Base-by-base conservation (phyloP, 768 basidiomycete species). In the Grammothele lineata region DNA sequence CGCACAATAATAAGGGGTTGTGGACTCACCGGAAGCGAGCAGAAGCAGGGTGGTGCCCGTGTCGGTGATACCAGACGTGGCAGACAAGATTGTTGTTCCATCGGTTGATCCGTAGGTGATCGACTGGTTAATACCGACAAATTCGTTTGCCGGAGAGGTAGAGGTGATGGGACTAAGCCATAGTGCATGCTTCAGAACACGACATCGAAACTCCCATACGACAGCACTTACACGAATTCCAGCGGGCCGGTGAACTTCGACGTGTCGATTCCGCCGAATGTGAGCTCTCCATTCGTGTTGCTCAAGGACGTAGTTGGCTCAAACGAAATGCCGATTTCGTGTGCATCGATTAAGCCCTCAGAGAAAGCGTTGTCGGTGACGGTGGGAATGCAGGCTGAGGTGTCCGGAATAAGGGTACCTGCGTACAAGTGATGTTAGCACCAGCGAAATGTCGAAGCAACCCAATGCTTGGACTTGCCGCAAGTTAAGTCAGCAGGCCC, bases 401-500 rank as follows among this genome's bases (percentile, higher is more conserved):
- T 74, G 26, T 63, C 14, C 0, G 83, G 40, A 12, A 41, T 5
- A 15, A 41, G 40, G 14, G 40, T 41, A 1, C 26, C 40, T 41
- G 24, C 15, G 5, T 11, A 1, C 6, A 32, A n/a, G n/a, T 1
- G 26, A n/a, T 10, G 5, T 15, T 7, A 24, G 26, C 7, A 15
- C 7, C 5, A n/a, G 11, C 5, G 4, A 11, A 17, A 10, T 7
- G 21, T 2, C 17, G 11, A 9, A 14, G 26, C 25, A 2, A 26
- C 24, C 5, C 17, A 1, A 6, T 17, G 4, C 3, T n/a, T 4
- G 3, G 5, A 19, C 26, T 5, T 11, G 32, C 40, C 40, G 18
- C 26, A 34, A 1, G 42, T 85, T 36, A 86, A 67, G 47, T 66
- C 70, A 5, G 68, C 65, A 22, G 85, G 85, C 25, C 85, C 85